phyloP scores from a whole-genome alignment of 805 yeast genomes.

The Metschnikowia santaceciliae region DNA sequence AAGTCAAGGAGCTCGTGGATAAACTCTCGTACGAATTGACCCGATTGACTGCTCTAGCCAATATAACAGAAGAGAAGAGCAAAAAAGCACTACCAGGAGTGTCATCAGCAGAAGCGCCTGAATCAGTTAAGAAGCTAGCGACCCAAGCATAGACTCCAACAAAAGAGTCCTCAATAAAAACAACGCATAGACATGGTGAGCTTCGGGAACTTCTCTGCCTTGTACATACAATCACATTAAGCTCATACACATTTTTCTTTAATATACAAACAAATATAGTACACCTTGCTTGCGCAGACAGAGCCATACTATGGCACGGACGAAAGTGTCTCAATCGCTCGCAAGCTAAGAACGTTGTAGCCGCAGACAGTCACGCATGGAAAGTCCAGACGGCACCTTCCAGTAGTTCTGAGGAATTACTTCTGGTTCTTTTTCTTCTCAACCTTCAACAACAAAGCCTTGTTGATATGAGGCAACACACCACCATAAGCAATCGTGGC shows the following conservation, averaged over 20 bases:
- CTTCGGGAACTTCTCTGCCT: not conserved
- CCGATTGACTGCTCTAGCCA: constrained; percentile 7
- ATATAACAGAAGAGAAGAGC: not conserved
- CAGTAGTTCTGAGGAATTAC: constrained; percentile 1
- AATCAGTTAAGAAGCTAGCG: not conserved
- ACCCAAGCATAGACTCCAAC: not conserved
- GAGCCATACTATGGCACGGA: constrained; percentile 1
- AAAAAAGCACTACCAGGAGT: not conserved
- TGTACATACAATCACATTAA: not conserved
- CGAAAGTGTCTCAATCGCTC: not conserved
- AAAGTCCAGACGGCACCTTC: not conserved
- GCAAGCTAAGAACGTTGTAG: constrained; percentile 1
- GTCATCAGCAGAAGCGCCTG: not conserved
- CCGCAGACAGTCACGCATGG: not conserved
- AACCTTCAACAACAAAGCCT: constrained; percentile 32
- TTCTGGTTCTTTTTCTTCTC: constrained; percentile 26
- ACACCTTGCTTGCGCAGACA: constrained; percentile 8
- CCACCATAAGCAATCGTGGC: constrained; percentile 33
- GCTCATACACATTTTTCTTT: constrained; percentile 6
- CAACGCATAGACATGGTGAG: not conserved
- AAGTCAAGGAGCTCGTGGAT: constrained; percentile 34
- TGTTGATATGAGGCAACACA: constrained; percentile 33
- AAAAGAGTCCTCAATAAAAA: not conserved
- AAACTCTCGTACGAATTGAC: constrained; percentile 13
- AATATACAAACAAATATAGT: constrained; percentile 18